phyloP scores from a whole-genome alignment of 768 basidiomycete genomes.

The Neoboletus brunneissimus region DNA sequence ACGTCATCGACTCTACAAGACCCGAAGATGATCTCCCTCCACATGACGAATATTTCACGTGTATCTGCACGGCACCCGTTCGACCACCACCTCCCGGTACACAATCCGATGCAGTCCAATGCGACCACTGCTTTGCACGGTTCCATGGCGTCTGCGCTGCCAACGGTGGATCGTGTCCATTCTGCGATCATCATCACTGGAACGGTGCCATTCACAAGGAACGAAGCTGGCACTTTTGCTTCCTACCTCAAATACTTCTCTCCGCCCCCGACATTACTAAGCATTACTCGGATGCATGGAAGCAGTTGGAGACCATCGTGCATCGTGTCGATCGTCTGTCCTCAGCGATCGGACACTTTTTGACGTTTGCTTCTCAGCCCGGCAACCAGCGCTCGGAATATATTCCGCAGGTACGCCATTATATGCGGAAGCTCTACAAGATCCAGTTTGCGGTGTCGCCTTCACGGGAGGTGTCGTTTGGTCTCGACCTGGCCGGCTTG shows the following conservation, averaged over 20 bases:
- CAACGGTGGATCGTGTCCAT: slow-evolving; percentile 88
- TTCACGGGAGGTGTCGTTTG: slow-evolving; percentile 76
- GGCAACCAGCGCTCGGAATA: slow-evolving; percentile 73
- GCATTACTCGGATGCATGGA: slow-evolving; percentile 78
- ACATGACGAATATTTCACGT: slow-evolving; percentile 78
- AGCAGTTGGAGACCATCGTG: slow-evolving; percentile 75
- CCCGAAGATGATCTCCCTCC: slow-evolving; percentile 80
- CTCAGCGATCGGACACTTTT: slow-evolving; percentile 73
- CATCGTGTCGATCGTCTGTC: slow-evolving; percentile 76
- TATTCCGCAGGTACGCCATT: slow-evolving; percentile 82
- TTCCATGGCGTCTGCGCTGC: slow-evolving; percentile 85
- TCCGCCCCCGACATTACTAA: slow-evolving; percentile 77
- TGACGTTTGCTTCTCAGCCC: slow-evolving; percentile 66
- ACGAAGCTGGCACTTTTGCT: slow-evolving; percentile 81
- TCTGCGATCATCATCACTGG: slow-evolving; percentile 91
- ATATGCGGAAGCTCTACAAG: slow-evolving; percentile 87
- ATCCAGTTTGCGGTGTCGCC: slow-evolving; percentile 88
- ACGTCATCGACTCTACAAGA: slow-evolving; percentile 71
- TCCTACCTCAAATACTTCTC: slow-evolving; percentile 64
- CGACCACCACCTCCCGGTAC: slow-evolving; percentile 74
- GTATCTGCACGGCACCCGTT: slow-evolving; percentile 76
- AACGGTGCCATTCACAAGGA: slow-evolving; percentile 81
- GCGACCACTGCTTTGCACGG: slow-evolving; percentile 83
- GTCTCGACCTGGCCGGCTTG: slow-evolving; percentile 76
- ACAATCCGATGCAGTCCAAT: slow-evolving; percentile 83